Evolutionary conservation across 163 green algal genomes (phyloP).

Genomic region (Smithsoniella earleae): DNA sequence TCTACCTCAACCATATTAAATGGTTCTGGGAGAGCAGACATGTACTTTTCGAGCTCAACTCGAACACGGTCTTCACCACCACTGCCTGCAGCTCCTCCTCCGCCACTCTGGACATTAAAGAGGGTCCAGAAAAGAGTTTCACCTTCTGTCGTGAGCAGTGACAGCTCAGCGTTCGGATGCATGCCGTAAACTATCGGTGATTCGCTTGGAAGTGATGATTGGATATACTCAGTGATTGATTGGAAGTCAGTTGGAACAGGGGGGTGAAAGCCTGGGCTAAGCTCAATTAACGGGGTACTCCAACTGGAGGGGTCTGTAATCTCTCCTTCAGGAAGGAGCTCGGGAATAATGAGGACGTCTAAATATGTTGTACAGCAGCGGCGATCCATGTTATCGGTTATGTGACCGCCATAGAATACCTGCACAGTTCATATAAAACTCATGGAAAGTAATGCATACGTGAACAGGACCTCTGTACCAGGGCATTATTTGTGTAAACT

Average conservation of each 20-base stretch:
- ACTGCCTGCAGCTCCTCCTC: slow-evolving; percentile 37
- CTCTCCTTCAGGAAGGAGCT: slow-evolving; percentile 56
- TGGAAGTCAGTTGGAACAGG: slow-evolving; percentile 38
- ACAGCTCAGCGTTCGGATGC: slow-evolving; percentile 77
- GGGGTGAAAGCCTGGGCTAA: slow-evolving; percentile 66
- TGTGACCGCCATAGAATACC: slow-evolving; percentile 81
- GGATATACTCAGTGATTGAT: slow-evolving; percentile 63
- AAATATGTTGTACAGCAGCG: slow-evolving; percentile 74
- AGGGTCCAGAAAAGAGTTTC: slow-evolving; percentile 77
- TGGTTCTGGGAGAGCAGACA: slow-evolving; percentile 59
- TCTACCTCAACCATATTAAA: slow-evolving; percentile 79
- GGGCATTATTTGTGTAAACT: no score
- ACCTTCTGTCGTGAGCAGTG: slow-evolving; percentile 65
- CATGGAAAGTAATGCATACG: no score
- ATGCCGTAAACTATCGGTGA: slow-evolving; percentile 75
- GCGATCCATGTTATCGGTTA: slow-evolving; percentile 76
- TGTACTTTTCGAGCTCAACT: slow-evolving; percentile 45
- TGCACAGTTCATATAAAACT: background rate
- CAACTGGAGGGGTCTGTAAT: slow-evolving; percentile 41
- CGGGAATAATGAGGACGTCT: slow-evolving; percentile 55
- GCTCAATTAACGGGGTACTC: slow-evolving; percentile 51
- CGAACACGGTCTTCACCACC: slow-evolving; percentile 43
- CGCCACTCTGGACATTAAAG: slow-evolving; percentile 56
- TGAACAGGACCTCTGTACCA: no score
- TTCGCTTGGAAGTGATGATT: slow-evolving; percentile 61